Conservation (phyloP, 768 basidiomycete species). For the Mycena pura region DNA sequence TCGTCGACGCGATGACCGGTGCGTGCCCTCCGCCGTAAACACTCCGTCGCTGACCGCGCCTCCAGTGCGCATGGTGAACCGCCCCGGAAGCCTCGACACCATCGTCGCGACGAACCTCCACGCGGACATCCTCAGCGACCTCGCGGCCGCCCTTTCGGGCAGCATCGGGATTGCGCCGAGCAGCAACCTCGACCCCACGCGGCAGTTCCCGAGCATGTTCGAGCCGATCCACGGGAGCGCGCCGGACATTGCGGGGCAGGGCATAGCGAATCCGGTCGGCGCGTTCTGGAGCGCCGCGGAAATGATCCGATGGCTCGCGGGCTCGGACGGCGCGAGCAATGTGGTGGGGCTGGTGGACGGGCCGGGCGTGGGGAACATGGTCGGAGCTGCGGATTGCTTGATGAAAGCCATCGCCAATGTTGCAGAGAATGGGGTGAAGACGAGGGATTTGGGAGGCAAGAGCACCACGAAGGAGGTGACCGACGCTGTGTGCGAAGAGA, state of each 20-base stretch:
- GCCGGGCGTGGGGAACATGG: conserved; percentile 41
- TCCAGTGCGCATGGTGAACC: conserved; percentile 46
- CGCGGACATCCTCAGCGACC: conserved; percentile 62
- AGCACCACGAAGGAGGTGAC: conserved; percentile 68
- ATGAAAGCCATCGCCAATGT: conserved; percentile 50
- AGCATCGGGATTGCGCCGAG: conserved; percentile 65
- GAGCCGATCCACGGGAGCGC: conserved; percentile 66
- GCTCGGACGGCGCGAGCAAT: conserved; percentile 23
- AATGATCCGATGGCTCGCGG: conserved; percentile 51
- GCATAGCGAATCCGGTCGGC: conserved; percentile 61
- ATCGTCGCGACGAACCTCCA: conserved; percentile 63
- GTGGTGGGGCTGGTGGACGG: conserved; percentile 40
- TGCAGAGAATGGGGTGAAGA: conserved; percentile 49
- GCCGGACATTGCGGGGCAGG: conserved; percentile 61
- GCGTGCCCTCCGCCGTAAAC: conserved; percentile 29
- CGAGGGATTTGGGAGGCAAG: conserved; percentile 72
- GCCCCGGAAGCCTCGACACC: conserved; percentile 61
- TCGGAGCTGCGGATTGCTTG: conserved; percentile 44
- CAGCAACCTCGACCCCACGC: conserved; percentile 50
- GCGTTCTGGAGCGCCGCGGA: conserved; percentile 62
- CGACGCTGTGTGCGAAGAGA: conserved; percentile 66
- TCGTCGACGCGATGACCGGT: conserved; percentile 59
- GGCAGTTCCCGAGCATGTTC: conserved; percentile 54
- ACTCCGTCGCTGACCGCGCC: not conserved
- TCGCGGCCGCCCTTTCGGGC: conserved; percentile 60